Evolutionary conservation across 305 asterid species (phyloP).

Genomic region (Salvia sclarea): DNA sequence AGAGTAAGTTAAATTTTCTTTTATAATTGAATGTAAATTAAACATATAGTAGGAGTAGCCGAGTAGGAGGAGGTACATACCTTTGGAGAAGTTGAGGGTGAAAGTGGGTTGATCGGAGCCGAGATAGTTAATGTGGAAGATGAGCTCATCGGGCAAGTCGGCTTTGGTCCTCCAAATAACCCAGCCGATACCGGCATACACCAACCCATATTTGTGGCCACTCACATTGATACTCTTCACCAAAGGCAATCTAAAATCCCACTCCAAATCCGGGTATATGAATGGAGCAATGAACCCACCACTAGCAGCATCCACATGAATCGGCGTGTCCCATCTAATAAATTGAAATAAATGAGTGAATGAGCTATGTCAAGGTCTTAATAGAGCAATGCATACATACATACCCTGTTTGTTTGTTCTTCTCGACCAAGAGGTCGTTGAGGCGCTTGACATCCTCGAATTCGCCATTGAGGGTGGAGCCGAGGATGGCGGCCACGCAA

Average conservation of each 20-base stretch:
- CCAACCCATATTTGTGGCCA: conserved; percentile 14
- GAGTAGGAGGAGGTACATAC: conserved; percentile 36
- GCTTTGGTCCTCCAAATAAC: conserved; percentile 49
- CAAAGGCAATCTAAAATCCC: conserved; percentile 2
- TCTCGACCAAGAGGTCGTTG: conserved; percentile 46
- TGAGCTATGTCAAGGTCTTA: too few species aligned
- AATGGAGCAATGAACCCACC: conserved; percentile 11
- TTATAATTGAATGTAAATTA: too few species aligned
- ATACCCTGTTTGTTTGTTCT: conserved; percentile 52
- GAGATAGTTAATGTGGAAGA: conserved; percentile 53
- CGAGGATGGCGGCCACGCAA: conserved; percentile 62
- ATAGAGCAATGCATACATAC: too few species aligned
- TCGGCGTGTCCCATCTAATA: conserved; percentile 11
- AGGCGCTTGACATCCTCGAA: conserved; percentile 57
- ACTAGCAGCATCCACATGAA: conserved; percentile 17
- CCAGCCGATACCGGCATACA: conserved; percentile 60
- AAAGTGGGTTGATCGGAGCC: conserved; percentile 63
- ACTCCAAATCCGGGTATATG: neutral
- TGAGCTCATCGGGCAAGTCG: conserved; percentile 52
- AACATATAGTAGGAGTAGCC: too few species aligned
- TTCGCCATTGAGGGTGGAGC: conserved; percentile 63
- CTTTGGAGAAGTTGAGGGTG: conserved; percentile 61
- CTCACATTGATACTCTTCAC: conserved; percentile 21
- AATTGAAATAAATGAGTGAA: too few species aligned
- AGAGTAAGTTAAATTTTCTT: too few species aligned